phyloP scores from a whole-genome alignment of 495 filamentous ascomycete genomes.

The Staphylotrichum tortipilum region DNA sequence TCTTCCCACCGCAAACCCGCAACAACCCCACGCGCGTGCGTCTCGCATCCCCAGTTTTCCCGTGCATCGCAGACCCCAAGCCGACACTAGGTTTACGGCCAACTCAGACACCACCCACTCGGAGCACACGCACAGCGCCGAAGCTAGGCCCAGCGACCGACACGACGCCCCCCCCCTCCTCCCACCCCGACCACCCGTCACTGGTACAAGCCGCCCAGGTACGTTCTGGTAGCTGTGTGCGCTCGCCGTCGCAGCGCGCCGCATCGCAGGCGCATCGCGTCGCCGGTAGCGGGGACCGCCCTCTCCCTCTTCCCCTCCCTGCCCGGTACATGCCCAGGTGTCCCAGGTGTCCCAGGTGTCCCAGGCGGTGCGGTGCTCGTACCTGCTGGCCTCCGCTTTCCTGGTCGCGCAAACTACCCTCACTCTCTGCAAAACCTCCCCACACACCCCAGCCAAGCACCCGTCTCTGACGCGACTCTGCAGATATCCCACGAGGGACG shows the following conservation, averaged over 20 bases:
- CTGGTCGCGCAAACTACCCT: slow-evolving; percentile 10
- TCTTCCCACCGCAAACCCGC: slow-evolving; percentile 20
- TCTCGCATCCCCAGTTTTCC: slow-evolving; percentile 28
- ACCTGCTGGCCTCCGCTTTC: slow-evolving; percentile 10
- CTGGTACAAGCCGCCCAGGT: slow-evolving; percentile 4
- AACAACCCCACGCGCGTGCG: slow-evolving; percentile 26
- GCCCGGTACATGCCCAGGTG: too few species aligned
- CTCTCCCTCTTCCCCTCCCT: too few species aligned
- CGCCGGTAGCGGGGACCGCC: slow-evolving; percentile 4
- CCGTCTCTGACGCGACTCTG: slow-evolving; percentile 31
- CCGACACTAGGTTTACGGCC: slow-evolving; percentile 17
- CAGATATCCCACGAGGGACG: slow-evolving; percentile 27
- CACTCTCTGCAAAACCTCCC: slow-evolving; percentile 1
- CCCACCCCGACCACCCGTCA: neutral
- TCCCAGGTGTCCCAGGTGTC: too few species aligned
- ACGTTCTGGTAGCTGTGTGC: slow-evolving; percentile 6
- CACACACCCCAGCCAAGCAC: slow-evolving; percentile 8
- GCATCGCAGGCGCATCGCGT: slow-evolving; percentile 3
- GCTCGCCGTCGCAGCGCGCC: slow-evolving; percentile 3
- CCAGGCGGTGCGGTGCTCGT: too few species aligned
- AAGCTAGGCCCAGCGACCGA: neutral
- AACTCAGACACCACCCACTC: slow-evolving; percentile 25
- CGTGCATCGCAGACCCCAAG: slow-evolving; percentile 27
- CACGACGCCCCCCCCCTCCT: slow-evolving; percentile 1
- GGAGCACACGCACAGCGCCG: neutral